Percentiles rank a stretch among this genome's conserved stretches.
Evolutionary conservation across 2,329 filamentous ascomycete genomes (phyloP).

Genomic region (Fusarium citri): DNA sequence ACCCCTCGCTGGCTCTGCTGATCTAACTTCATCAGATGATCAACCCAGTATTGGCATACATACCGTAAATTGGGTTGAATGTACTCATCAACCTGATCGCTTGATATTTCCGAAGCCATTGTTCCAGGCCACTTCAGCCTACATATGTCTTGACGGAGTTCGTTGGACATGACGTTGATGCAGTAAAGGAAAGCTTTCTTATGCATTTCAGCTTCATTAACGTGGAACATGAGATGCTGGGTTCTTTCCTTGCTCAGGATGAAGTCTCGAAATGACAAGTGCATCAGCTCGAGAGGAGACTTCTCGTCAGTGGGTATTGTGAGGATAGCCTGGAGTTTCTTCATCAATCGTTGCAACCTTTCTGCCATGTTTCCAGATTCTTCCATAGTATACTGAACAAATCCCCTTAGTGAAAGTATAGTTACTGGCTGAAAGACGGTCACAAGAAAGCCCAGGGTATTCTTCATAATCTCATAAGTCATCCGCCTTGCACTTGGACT

Average conservation of each 20-base stretch:
- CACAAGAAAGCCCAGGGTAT: too few relatives aligned
- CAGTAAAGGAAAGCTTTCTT: not conserved
- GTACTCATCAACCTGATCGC: accelerated
- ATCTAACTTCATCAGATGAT: not conserved
- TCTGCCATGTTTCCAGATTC: accelerated
- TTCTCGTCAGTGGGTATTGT: too few relatives aligned
- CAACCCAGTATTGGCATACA: slow-evolving; percentile 10
- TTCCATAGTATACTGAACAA: accelerated
- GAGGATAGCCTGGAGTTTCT: too few relatives aligned
- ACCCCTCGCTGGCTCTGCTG: not conserved
- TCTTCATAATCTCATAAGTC: too few relatives aligned
- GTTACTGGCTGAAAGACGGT: too few relatives aligned
- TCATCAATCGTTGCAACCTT: too few relatives aligned
- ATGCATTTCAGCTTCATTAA: not conserved
- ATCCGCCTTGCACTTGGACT: accelerated
- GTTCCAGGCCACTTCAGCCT: not conserved
- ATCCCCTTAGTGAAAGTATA: too few relatives aligned
- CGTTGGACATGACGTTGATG: not conserved
- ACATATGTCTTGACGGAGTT: slow-evolving; percentile 11
- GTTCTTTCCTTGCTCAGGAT: too few relatives aligned
- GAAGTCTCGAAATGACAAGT: too few relatives aligned
- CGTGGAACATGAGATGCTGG: not conserved
- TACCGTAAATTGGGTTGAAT: slow-evolving; percentile 1
- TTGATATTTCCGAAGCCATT: not conserved
- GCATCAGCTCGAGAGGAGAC: too few relatives aligned